Evolutionary conservation across 495 filamentous ascomycete genomes (phyloP).

Genomic region (Annulohypoxylon moriforme): DNA sequence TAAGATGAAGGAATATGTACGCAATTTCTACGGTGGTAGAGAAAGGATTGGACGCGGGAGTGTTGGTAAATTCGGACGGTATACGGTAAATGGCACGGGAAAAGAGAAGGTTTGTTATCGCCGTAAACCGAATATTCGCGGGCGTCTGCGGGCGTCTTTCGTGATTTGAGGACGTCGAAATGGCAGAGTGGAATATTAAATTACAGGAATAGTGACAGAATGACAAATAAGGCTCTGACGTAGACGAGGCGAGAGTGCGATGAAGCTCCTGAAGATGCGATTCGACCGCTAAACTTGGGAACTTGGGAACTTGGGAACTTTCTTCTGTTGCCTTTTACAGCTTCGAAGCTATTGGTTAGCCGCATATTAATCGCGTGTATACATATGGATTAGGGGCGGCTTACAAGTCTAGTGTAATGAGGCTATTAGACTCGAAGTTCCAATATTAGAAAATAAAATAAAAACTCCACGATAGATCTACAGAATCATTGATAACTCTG

Average conservation of each 20-base stretch:
- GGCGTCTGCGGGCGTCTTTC: background rate
- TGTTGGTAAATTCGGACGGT: slow-evolving; percentile 5
- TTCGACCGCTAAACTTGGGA: background rate
- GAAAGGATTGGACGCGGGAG: background rate
- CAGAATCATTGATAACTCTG: slow-evolving; percentile 13
- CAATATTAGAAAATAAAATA: background rate
- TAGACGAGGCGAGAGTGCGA: background rate
- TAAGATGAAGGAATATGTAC: background rate
- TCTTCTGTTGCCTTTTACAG: background rate
- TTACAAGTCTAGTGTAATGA: background rate
- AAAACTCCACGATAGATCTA: slow-evolving; percentile 14
- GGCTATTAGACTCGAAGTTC: background rate
- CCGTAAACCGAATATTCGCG: background rate
- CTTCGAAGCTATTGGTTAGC: slow-evolving; percentile 6
- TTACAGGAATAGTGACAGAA: background rate
- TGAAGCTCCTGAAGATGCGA: slow-evolving; percentile 14
- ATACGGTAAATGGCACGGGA: background rate
- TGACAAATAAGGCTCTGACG: background rate
- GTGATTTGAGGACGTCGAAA: background rate
- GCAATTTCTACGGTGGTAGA: slow-evolving; percentile 1
- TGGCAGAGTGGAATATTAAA: background rate
- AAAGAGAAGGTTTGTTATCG: background rate
- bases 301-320: background rate
- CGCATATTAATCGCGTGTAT: background rate
- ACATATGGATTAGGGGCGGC: background rate